These are phyloP conservation scores for Thymus mandschuricus DNA, from an alignment of 257 asterid species.

Conservation along the genomic window DNA sequence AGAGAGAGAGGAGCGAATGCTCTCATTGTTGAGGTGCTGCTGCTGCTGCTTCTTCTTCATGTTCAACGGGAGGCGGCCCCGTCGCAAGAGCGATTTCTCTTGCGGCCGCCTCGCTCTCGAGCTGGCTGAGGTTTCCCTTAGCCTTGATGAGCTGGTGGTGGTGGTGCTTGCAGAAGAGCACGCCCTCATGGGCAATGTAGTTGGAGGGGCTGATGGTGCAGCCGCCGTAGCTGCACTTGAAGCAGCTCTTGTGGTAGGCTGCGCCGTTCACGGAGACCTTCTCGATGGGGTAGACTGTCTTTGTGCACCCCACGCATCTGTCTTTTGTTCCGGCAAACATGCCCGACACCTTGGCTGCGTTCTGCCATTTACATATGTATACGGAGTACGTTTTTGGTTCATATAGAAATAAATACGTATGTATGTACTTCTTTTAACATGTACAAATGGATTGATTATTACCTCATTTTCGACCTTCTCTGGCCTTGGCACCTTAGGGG, in stretches of 20 bases:
- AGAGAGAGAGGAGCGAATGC: no score
- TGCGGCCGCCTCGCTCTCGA: slow-evolving; percentile 46
- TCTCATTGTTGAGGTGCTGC: background rate
- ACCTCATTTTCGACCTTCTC: slow-evolving; percentile 72
- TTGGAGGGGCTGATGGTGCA: slow-evolving; percentile 81
- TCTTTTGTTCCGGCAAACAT: slow-evolving; percentile 70
- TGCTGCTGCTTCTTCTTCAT: background rate
- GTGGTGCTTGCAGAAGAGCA: slow-evolving; percentile 82
- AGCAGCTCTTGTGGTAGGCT: slow-evolving; percentile 75
- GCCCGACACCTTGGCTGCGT: slow-evolving; percentile 55
- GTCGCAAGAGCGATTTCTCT: slow-evolving; percentile 24
- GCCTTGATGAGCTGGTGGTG: slow-evolving; percentile 68
- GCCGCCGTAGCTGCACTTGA: slow-evolving; percentile 78
- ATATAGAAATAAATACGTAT: no score
- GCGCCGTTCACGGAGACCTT: slow-evolving; percentile 70
- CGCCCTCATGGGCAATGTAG: slow-evolving; percentile 70
- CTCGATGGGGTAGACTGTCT: slow-evolving; percentile 74
- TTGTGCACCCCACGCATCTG: slow-evolving; percentile 65
- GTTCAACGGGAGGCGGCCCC: background rate
- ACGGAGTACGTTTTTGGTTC: no score
- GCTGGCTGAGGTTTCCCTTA: slow-evolving; percentile 72
- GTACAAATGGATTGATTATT: background rate
- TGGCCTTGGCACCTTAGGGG: slow-evolving; percentile 61
- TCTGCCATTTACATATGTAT: background rate
- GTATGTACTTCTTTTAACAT: no score